Evolutionary conservation across 2,329 filamentous ascomycete species (phyloP).

Genomic region (Ascosphaera pollenicola): DNA sequence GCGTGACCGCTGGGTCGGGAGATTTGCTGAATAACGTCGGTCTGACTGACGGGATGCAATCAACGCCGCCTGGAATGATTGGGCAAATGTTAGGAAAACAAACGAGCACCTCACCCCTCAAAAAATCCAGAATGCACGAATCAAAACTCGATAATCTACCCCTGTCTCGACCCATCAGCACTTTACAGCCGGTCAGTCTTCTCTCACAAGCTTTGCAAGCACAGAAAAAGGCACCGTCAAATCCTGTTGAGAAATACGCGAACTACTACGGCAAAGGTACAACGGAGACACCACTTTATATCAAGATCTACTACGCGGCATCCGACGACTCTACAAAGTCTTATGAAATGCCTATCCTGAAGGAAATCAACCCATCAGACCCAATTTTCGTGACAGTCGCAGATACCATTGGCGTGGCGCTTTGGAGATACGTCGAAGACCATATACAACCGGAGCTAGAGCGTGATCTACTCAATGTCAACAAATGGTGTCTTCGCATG

Average conservation of each 20-base stretch:
- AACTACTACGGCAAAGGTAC: conserved; percentile 38
- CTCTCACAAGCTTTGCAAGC: conserved; percentile 35
- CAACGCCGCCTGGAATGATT: conserved; percentile 28
- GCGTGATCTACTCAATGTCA: conserved; percentile 32
- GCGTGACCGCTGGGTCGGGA: conserved; percentile 30
- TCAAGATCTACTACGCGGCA: conserved; percentile 41
- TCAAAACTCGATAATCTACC: conserved; percentile 35
- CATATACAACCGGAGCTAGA: conserved; percentile 30
- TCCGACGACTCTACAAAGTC: conserved; percentile 32
- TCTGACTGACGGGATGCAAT: conserved; percentile 20
- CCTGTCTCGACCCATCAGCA: conserved; percentile 38
- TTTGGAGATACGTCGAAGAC: conserved; percentile 41
- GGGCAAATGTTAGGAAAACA: conserved; percentile 11
- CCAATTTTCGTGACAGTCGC: conserved; percentile 31
- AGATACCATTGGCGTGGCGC: conserved; percentile 38
- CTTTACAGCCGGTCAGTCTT: conserved; percentile 32
- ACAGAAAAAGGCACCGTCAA: conserved; percentile 32
- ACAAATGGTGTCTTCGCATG: conserved; percentile 43
- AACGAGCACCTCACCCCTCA: conserved; percentile 22
- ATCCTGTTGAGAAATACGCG: conserved; percentile 38
- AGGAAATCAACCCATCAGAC: conserved; percentile 30
- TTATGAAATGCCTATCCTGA: conserved; percentile 34
- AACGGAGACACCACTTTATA: conserved; percentile 32
- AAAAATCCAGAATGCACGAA: conserved; percentile 24
- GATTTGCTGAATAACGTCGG: conserved; percentile 33